Evolutionary conservation across 495 filamentous ascomycete genomes (phyloP).

Genomic region (Tricharina praecox): DNA sequence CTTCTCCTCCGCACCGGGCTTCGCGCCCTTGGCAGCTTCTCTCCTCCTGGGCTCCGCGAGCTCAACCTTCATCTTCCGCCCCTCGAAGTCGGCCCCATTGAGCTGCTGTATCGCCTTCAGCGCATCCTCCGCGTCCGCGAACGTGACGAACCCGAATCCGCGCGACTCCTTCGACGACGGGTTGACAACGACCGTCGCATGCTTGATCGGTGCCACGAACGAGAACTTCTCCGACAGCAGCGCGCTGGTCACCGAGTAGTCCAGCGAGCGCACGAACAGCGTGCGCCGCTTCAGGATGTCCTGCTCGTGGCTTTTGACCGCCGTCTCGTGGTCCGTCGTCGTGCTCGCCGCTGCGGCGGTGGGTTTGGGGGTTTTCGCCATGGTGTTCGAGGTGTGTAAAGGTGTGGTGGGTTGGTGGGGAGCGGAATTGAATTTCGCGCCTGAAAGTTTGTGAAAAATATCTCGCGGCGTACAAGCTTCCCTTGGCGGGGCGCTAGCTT

Average conservation of each 20-base stretch:
- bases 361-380: background rate
- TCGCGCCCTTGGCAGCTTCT: slow-evolving; percentile 34
- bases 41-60: slow-evolving; percentile 73
- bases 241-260: slow-evolving; percentile 62
- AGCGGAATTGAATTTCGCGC: too few species aligned
- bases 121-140: slow-evolving; percentile 83
- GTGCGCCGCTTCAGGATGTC: slow-evolving; percentile 36
- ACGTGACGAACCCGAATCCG: slow-evolving; percentile 93
- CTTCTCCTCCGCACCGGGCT: slow-evolving; percentile 30
- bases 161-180: slow-evolving; percentile 64
- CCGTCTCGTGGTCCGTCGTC: background rate
- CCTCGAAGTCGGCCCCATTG: slow-evolving; percentile 53
- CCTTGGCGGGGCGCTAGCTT: too few species aligned
- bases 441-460: too few species aligned
- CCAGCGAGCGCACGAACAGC: slow-evolving; percentile 80
- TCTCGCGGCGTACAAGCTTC: too few species aligned
- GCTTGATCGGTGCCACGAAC: slow-evolving; percentile 80
- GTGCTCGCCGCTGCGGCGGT: background rate
- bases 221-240: slow-evolving; percentile 76
- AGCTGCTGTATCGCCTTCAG: slow-evolving; percentile 59
- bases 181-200: slow-evolving; percentile 75
- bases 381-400: too few species aligned
- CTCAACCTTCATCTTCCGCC: slow-evolving; percentile 68
- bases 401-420: too few species aligned
- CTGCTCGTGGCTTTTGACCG: slow-evolving; percentile 5